phyloP scores from a whole-genome alignment of 768 basidiomycete species.

The Russula sp. region DNA sequence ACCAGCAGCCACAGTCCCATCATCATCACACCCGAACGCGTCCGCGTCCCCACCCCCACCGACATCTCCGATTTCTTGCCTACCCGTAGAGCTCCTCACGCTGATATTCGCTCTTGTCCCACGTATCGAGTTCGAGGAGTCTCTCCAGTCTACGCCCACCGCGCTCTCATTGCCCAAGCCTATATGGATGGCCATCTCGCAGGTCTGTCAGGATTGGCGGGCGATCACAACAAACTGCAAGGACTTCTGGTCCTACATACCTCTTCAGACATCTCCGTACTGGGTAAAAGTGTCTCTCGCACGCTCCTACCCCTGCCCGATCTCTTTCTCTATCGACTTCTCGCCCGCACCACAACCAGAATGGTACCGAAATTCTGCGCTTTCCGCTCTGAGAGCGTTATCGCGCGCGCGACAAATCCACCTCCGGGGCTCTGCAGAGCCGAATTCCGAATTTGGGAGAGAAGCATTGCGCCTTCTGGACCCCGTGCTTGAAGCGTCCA shows the following conservation, averaged over 20 bases:
- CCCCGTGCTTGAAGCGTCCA: conserved; percentile 4
- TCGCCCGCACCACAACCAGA: not conserved
- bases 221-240: conserved; percentile 2
- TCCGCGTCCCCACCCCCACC: too few relatives aligned
- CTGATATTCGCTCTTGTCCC: conserved; percentile 21
- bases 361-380: conserved; percentile 1
- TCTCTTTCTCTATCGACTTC: conserved; percentile 12
- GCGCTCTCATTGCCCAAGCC: not conserved
- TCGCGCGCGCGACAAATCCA: conserved; percentile 14
- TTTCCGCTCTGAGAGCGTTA: conserved; percentile 10
- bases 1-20: not conserved
- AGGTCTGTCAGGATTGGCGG: conserved; percentile 15
- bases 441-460: not conserved
- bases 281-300: conserved; percentile 4
- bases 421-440: not conserved
- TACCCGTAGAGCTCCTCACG: conserved; percentile 19
- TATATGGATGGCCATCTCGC: conserved; percentile 7
- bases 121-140: conserved; percentile 18
- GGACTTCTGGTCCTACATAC: conserved; percentile 19
- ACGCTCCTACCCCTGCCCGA: conserved; percentile 9
- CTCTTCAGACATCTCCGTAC: conserved; percentile 7
- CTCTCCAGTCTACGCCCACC: not conserved
- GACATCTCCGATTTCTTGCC: not conserved
- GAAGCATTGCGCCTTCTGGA: conserved; percentile 3
- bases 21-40: not conserved